Evolutionary conservation across 2,329 filamentous ascomycete species (phyloP).

Genomic region (Colletotrichum viniferum): DNA sequence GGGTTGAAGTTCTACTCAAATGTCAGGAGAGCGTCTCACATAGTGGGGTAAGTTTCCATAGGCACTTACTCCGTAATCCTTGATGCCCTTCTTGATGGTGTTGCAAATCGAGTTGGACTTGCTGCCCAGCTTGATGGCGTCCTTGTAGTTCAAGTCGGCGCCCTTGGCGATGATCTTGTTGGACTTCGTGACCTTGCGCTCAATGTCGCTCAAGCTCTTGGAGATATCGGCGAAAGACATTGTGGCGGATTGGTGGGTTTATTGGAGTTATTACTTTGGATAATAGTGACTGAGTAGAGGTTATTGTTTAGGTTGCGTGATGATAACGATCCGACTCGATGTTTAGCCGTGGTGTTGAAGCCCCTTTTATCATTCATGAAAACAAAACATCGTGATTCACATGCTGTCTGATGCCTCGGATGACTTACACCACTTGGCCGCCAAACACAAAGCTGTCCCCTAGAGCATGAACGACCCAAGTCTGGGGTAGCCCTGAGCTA

Average conservation of each 20-base stretch:
- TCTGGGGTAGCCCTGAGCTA: constrained; percentile 14
- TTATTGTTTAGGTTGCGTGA: not conserved
- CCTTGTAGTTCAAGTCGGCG: constrained; percentile 9
- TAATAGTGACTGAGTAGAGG: not conserved
- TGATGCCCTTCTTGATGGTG: constrained; percentile 10
- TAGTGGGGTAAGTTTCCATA: accelerated
- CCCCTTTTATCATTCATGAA: not conserved
- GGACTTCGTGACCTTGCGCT: constrained; percentile 13
- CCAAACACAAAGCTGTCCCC: not conserved
- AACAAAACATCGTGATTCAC: constrained; percentile 7
- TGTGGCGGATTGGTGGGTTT: not conserved
- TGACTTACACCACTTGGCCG: not conserved
- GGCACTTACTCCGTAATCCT: not conserved
- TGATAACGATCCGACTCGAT: no score
- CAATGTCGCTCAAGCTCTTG: constrained; percentile 16
- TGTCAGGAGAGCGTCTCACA: not conserved
- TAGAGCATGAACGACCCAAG: constrained; percentile 2
- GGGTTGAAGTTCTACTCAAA: not conserved
- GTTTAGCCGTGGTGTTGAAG: not conserved
- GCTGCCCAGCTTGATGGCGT: constrained; percentile 11
- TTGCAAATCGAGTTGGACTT: constrained; percentile 9
- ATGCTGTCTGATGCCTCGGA: constrained; percentile 8
- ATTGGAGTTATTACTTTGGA: no score
- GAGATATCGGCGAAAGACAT: constrained; percentile 16
- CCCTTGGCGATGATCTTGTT: constrained; percentile 14